A percentile compares a stretch with the other conserved stretches of the same genome.
phyloP scores from a whole-genome alignment of 495 filamentous ascomycete genomes.

The Daldinia vernicosa region DNA sequence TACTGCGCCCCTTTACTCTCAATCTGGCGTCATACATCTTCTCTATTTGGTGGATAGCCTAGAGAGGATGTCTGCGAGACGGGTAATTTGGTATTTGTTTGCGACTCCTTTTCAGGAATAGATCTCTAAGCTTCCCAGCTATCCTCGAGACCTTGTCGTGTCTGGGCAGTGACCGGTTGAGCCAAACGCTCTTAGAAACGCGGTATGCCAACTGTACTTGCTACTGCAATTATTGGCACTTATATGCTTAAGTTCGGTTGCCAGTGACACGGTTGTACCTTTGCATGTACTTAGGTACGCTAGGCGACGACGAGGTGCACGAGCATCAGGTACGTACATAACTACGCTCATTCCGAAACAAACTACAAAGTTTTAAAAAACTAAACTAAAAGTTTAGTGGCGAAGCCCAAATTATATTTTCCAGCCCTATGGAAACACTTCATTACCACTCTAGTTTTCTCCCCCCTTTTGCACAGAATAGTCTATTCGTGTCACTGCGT shows the following conservation, averaged over 20 bases:
- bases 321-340: background rate
- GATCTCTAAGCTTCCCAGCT: background rate
- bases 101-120: constrained; percentile 23
- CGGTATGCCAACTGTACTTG: background rate
- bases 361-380: background rate
- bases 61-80: background rate
- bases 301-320: background rate
- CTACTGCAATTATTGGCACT: background rate
- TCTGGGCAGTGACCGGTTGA: background rate
- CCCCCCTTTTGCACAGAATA: no score
- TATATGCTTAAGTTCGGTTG: background rate
- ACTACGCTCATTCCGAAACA: background rate
- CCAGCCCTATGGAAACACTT: background rate
- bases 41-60: background rate
- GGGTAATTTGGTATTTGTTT: constrained; percentile 14
- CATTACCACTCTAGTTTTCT: no score
- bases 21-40: background rate
- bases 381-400: background rate
- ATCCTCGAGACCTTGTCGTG: background rate
- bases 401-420: background rate
- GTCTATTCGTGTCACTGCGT: no score
- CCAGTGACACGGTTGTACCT: background rate
- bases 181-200: background rate
- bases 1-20: background rate
- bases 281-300: background rate